Percentiles rank a stretch among this genome's conserved stretches.
Evolutionary conservation across 495 filamentous ascomycete genomes (phyloP).

Genomic region (Penicillium taxi): DNA sequence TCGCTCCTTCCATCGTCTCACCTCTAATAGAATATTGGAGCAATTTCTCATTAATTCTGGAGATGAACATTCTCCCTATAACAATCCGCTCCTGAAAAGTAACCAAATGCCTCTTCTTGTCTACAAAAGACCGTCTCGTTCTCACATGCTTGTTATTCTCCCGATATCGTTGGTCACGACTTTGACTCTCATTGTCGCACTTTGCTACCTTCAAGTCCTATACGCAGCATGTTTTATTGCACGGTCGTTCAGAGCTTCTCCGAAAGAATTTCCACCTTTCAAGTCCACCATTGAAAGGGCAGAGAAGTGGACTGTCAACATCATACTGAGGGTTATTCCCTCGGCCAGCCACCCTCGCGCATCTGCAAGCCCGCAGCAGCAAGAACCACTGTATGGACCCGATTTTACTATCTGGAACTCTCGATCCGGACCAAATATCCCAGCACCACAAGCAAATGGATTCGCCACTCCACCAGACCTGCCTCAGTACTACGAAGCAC

Average conservation of each 20-base stretch:
- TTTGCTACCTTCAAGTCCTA: conserved; percentile 16
- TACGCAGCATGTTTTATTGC: conserved; percentile 15
- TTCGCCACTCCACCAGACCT: not conserved
- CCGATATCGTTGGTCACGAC: conserved; percentile 11
- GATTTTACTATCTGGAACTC: not conserved
- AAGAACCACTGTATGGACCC: not conserved
- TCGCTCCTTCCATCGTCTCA: conserved; percentile 3
- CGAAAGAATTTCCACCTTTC: conserved; percentile 11
- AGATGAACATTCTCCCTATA: not conserved
- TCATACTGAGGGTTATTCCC: conserved; percentile 11
- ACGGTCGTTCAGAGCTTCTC: conserved; percentile 7
- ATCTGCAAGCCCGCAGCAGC: not conserved
- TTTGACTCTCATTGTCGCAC: conserved; percentile 8
- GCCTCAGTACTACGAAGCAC: conserved; percentile 5
- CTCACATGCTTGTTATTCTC: conserved; percentile 8
- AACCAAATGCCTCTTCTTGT: conserved; percentile 6
- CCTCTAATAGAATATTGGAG: too few relatives aligned
- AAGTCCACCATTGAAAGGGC: conserved; percentile 3
- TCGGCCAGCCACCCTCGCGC: conserved; percentile 11
- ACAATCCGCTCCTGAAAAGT: not conserved
- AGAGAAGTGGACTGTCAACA: conserved; percentile 9
- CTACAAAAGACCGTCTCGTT: not conserved
- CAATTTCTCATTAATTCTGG: too few relatives aligned
- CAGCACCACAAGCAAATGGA: not conserved
- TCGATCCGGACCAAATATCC: too few relatives aligned